Conservation (phyloP, 306 rosid species). For the Casuarina cunninghamiana region DNA sequence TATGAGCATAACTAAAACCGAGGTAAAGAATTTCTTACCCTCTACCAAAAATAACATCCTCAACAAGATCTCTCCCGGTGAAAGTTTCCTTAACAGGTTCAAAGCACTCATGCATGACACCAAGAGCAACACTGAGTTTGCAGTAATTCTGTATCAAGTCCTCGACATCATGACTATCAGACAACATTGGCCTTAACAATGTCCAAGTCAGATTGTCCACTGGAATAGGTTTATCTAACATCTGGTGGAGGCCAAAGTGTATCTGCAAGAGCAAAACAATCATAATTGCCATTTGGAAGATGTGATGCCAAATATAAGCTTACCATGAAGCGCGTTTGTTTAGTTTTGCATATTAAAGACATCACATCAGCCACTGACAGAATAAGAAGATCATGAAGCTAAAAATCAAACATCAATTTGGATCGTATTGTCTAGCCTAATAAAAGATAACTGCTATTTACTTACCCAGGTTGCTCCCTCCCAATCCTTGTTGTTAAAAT, state of each 20-base stretch:
- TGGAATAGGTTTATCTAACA: slow-evolving; percentile 50
- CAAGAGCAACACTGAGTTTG: slow-evolving; percentile 79
- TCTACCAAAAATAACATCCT: slow-evolving; percentile 69
- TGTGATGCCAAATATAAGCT: background rate
- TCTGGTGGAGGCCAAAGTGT: slow-evolving; percentile 43
- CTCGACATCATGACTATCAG: slow-evolving; percentile 29
- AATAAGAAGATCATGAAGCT: background rate
- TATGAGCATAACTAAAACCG: slow-evolving; percentile 18
- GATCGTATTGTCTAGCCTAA: background rate
- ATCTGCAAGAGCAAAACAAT: slow-evolving; percentile 53
- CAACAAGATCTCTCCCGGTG: slow-evolving; percentile 60
- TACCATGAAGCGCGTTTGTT: background rate
- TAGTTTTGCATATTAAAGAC: background rate
- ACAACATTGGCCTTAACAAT: slow-evolving; percentile 44
- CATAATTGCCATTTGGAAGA: slow-evolving; percentile 2
- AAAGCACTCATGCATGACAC: slow-evolving; percentile 86
- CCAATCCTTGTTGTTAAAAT: background rate
- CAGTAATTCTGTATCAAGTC: slow-evolving; percentile 47
- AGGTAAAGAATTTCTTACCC: slow-evolving; percentile 46
- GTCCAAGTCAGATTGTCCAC: slow-evolving; percentile 76
- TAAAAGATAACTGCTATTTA: background rate
- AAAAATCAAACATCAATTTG: background rate
- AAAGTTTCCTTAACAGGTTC: slow-evolving; percentile 70
- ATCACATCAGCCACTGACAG: background rate
- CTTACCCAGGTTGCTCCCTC: background rate